Conservation (phyloP, 116 monocot genomes). For the Papilionanthe hybrid region DNA sequence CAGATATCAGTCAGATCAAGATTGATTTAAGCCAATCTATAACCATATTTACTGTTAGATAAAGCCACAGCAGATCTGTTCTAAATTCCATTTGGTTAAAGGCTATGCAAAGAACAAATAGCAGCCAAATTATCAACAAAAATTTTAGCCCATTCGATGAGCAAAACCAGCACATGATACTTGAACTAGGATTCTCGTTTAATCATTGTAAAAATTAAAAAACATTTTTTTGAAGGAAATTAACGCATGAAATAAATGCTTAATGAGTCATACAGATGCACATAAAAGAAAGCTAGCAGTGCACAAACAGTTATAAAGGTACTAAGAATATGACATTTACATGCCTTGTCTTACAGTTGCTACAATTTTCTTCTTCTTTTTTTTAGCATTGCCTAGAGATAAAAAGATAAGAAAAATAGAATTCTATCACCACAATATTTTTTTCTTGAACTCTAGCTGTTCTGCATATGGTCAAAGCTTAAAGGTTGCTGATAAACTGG, state of each 20-base stretch:
- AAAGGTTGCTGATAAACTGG: conserved; percentile 69
- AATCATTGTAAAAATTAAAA: too few relatives aligned
- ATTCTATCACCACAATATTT: background rate
- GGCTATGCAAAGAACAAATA: too few relatives aligned
- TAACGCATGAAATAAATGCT: background rate
- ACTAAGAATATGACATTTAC: background rate
- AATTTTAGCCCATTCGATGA: too few relatives aligned
- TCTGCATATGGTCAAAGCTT: conserved; percentile 66
- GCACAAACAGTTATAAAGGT: background rate
- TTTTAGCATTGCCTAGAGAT: background rate
- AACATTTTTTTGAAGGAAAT: background rate
- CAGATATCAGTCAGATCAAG: too few relatives aligned
- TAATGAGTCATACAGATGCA: background rate
- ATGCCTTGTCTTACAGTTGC: background rate
- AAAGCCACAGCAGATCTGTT: too few relatives aligned
- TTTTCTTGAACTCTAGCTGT: conserved; percentile 15
- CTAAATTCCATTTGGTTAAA: too few relatives aligned
- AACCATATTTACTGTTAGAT: too few relatives aligned
- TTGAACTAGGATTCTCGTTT: too few relatives aligned
- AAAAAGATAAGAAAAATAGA: background rate
- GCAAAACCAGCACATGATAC: too few relatives aligned
- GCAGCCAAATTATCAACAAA: too few relatives aligned
- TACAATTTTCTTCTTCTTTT: background rate
- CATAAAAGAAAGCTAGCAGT: background rate
- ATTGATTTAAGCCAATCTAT: too few relatives aligned